Conservation (phyloP, 2,329 filamentous ascomycete genomes). For the Monascus ruber region DNA sequence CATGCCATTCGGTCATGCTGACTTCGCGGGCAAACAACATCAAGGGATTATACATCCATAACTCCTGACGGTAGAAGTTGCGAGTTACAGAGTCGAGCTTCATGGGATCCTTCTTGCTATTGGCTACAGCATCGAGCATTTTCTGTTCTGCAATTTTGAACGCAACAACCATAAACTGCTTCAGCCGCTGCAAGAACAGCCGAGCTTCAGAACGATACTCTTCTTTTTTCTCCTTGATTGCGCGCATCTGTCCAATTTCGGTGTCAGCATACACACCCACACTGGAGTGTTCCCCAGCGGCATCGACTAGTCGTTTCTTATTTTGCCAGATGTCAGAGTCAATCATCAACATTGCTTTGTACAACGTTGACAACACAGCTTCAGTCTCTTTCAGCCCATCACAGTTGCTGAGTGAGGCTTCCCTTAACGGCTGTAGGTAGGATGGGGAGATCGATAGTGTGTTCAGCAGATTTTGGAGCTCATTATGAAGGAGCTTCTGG, state of each 20-base stretch:
- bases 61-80: slow-evolving; percentile 55
- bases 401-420: slow-evolving; percentile 60
- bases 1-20: slow-evolving; percentile 70
- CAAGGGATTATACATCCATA: slow-evolving; percentile 83
- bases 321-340: slow-evolving; percentile 62
- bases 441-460: slow-evolving; percentile 76
- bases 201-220: slow-evolving; percentile 68
- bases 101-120: slow-evolving; percentile 27
- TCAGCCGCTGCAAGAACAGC: slow-evolving; percentile 65
- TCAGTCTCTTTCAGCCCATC: slow-evolving; percentile 70
- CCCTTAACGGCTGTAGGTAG: slow-evolving; percentile 62
- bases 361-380: slow-evolving; percentile 63
- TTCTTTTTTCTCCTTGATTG: slow-evolving; percentile 87
- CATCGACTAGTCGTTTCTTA: slow-evolving; percentile 38
- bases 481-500: slow-evolving; percentile 82
- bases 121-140: slow-evolving; percentile 50
- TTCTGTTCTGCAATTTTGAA: slow-evolving; percentile 67
- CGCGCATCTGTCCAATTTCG: slow-evolving; percentile 72
- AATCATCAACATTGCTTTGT: slow-evolving; percentile 87
- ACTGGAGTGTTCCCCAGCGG: slow-evolving; percentile 25
- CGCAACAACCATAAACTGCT: slow-evolving; percentile 69
- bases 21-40: slow-evolving; percentile 82
- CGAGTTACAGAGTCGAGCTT: slow-evolving; percentile 64
- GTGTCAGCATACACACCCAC: slow-evolving; percentile 58
- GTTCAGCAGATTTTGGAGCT: slow-evolving; percentile 77